Base-by-base conservation (phyloP, 116 monocot species). In the Trichopus zeylanicus region DNA sequence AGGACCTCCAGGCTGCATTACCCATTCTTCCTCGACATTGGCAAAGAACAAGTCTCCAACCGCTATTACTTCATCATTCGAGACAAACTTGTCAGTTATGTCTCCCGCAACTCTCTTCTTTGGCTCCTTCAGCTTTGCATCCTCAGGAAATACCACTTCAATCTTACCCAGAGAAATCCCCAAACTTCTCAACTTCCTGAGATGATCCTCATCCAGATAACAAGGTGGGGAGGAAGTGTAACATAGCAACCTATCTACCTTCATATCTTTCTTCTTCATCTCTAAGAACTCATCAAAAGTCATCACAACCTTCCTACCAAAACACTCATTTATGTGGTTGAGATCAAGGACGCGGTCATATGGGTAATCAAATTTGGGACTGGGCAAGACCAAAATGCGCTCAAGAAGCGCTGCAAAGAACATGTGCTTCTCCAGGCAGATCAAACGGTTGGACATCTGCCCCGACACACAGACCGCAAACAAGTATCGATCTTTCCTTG, bases 401-500 rank as follows among this genome's bases (percentile, higher is more conserved):
- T 62, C 77, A 1, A 98, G 72, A 29, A 98, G 77, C 0, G 98
- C 98, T 2, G 98, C 88, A 33, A 98, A 75, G 61, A 98, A 88
- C 91, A 98, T 98, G 59, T 98, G 98, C 70, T 98, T 98, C 80
- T 91, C 85, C 55, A 98, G 60, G 65, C 98, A 98, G 48, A 91
- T 85, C 63, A 98, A 68, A 57, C 87, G 91, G 73, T 98, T 98
- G 11, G 98, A 91, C 82, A 98, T 91, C 56, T 91, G 91, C 9
- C 98, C 98, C 7, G 91, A 82, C 11, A 85, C 19, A 38, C 98
- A 98, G 19, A 98, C 80, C 6, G 82, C 91, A 7, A 98, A 75
- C 72, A 98, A 67, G 64, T 63, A 98, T 21, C 78, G 53, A 35
- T 91, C 64, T 55, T 82, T 80, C 71, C 71, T 81, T 3, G 98